These are phyloP conservation scores for Pestalotiopsis sp. DNA, from an alignment of 2,329 filamentous ascomycete species.

Conservation along the genomic window DNA sequence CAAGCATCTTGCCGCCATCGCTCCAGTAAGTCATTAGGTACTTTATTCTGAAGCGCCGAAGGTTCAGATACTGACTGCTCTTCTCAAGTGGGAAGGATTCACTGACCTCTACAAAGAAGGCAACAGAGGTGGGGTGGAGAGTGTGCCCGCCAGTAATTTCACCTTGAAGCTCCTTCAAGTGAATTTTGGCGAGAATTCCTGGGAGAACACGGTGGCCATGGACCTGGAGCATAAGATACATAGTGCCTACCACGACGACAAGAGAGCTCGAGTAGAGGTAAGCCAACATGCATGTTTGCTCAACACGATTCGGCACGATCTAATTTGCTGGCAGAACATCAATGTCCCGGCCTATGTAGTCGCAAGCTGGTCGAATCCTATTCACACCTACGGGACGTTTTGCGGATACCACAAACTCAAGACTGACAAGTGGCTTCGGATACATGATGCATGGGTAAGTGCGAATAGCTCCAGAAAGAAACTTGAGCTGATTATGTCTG, in stretches of 20 bases:
- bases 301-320: neutral
- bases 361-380: neutral
- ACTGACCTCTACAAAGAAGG: neutral
- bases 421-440: neutral
- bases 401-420: neutral
- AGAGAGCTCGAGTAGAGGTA: neutral
- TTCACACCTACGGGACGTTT: neutral
- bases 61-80: neutral
- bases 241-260: neutral
- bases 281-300: neutral
- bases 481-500: neutral
- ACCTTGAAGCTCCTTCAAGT: neutral
- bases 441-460: neutral
- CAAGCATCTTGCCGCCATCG: neutral
- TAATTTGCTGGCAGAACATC: neutral
- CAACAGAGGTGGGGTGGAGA: neutral
- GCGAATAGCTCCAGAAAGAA: neutral
- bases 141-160: neutral
- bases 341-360: neutral
- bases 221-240: neutral
- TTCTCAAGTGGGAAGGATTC: neutral
- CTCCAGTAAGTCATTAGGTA: neutral
- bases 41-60: neutral
- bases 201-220: neutral
- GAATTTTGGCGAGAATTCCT: neutral